Percentiles rank a stretch among this genome's conserved stretches.
Evolutionary conservation across 2,329 filamentous ascomycete genomes (phyloP).

Genomic region (Trichoderma sp.): DNA sequence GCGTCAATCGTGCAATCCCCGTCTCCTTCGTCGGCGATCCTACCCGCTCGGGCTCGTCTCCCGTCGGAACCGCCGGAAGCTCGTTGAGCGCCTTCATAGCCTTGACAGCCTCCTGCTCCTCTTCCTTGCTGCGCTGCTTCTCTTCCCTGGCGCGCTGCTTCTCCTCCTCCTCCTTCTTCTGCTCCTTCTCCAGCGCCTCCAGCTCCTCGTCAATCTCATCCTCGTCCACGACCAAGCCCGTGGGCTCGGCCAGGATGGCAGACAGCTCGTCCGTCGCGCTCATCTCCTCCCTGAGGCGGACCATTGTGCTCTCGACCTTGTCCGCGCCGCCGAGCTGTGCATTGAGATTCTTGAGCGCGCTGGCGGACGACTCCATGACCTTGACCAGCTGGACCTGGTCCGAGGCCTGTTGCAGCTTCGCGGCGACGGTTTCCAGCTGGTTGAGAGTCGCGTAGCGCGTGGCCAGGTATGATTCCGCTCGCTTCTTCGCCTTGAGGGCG

Average conservation of each 20-base stretch:
- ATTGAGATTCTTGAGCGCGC: constrained; percentile 73
- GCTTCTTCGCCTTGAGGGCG: constrained; percentile 79
- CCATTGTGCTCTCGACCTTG: constrained; percentile 74
- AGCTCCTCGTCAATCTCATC: constrained; percentile 86
- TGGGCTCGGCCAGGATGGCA: constrained; percentile 69
- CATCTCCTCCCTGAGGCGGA: constrained; percentile 78
- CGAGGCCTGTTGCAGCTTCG: constrained; percentile 81
- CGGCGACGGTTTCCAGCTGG: constrained; percentile 81
- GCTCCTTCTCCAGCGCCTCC: constrained; percentile 68
- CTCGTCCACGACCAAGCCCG: constrained; percentile 66
- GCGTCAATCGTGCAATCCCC: constrained; percentile 41
- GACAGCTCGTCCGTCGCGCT: constrained; percentile 79
- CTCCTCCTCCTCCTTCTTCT: constrained; percentile 56
- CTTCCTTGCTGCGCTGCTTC: constrained; percentile 35
- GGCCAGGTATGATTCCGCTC: constrained; percentile 72
- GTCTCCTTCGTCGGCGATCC: constrained; percentile 44
- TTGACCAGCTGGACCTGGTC: constrained; percentile 82
- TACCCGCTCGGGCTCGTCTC: constrained; percentile 26
- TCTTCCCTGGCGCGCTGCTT: constrained; percentile 43
- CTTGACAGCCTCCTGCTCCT: constrained; percentile 43
- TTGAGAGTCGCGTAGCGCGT: constrained; percentile 71
- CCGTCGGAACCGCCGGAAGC: constrained; percentile 46
- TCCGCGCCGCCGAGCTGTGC: constrained; percentile 75
- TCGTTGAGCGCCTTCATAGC: constrained; percentile 58
- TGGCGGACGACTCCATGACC: constrained; percentile 77